These are phyloP conservation scores for Oryza meyeriana DNA, from an alignment of 176 grass and related monocot genomes.

Conservation along the genomic window DNA sequence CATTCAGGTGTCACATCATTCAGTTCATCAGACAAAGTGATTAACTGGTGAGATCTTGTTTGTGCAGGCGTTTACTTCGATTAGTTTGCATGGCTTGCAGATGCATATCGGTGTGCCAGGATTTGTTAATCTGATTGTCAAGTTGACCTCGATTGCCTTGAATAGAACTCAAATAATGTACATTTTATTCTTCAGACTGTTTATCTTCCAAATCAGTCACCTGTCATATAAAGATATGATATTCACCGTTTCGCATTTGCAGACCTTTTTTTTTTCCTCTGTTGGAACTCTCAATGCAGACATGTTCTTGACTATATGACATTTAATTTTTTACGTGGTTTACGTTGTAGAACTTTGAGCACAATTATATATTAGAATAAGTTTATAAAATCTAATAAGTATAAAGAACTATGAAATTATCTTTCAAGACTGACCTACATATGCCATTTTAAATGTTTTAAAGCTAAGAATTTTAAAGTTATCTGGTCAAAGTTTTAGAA, in stretches of 20 bases:
- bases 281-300: background rate
- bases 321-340: no score
- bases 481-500: no score
- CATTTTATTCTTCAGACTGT: background rate
- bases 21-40: background rate
- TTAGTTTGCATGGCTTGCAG: background rate
- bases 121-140: background rate
- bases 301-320: no score
- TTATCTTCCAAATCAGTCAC: background rate
- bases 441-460: no score
- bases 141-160: background rate
- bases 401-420: no score
- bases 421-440: no score
- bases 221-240: background rate
- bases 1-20: background rate
- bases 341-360: no score
- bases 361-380: no score
- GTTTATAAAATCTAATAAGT: no score
- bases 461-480: no score
- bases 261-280: background rate
- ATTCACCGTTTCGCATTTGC: background rate
- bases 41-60: background rate
- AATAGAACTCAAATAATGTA: background rate
- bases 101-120: background rate
- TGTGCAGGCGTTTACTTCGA: conserved; percentile 6